Conservation (phyloP, 192 early-diverging fungal species). For the Pecoramyces ruminantium region DNA sequence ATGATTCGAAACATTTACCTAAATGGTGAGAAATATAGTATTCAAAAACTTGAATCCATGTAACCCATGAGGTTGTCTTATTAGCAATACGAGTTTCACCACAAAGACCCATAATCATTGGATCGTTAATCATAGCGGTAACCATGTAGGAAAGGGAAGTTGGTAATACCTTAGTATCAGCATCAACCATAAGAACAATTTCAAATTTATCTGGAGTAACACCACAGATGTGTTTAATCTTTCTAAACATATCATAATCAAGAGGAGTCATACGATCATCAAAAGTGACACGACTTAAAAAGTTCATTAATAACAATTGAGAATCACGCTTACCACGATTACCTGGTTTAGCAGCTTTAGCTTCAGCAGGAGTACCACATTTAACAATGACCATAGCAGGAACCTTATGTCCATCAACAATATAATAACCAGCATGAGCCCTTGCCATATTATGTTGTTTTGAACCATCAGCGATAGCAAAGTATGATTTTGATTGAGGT, state of each 20-base stretch:
- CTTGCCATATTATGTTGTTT: constrained; percentile 87
- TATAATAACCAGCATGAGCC: constrained; percentile 79
- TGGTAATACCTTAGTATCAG: constrained; percentile 56
- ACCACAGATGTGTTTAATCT: constrained; percentile 59
- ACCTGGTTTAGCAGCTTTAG: constrained; percentile 12
- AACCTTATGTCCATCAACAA: constrained; percentile 37
- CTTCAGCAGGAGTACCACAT: constrained; percentile 47
- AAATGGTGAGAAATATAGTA: constrained; percentile 97
- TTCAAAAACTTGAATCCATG: constrained; percentile 88
- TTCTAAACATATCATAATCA: constrained; percentile 77
- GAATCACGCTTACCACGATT: constrained; percentile 60
- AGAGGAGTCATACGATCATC: constrained; percentile 78
- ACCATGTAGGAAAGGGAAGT: constrained; percentile 62
- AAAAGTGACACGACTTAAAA: constrained; percentile 69
- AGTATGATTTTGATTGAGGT: constrained; percentile 1
- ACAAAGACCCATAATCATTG: constrained; percentile 77
- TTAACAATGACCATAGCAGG: constrained; percentile 62
- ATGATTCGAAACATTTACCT: constrained; percentile 81
- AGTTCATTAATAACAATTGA: constrained; percentile 30
- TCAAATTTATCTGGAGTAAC: constrained; percentile 64
- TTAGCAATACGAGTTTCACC: constrained; percentile 94
- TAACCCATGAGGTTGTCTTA: constrained; percentile 69
- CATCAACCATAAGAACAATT: constrained; percentile 58
- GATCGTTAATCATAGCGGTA: constrained; percentile 69
- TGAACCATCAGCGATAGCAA: constrained; percentile 78